These are phyloP conservation scores for Sarcodon sp. DNA, from an alignment of 768 basidiomycete genomes.

Conservation along the genomic window DNA sequence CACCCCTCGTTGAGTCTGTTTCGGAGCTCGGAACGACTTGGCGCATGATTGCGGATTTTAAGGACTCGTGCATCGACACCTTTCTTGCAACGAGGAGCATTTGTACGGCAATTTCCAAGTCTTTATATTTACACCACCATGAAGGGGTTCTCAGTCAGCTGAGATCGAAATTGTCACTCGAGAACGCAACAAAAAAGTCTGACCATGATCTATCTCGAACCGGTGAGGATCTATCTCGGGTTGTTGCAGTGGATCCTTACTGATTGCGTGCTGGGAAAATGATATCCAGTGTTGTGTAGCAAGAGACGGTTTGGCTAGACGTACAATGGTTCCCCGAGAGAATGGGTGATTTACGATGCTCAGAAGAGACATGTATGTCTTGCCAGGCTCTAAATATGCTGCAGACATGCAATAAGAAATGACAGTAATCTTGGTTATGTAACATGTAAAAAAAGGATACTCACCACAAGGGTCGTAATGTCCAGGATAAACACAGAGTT, in stretches of 20 bases:
- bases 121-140: conserved; percentile 10
- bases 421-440: too few relatives aligned
- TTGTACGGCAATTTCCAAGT: conserved; percentile 19
- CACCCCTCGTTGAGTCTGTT: conserved; percentile 40
- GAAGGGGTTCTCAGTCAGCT: background rate
- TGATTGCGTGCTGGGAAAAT: conserved; percentile 9
- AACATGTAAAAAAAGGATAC: background rate
- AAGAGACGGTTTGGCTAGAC: background rate
- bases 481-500: conserved; percentile 11
- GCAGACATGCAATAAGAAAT: background rate
- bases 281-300: background rate
- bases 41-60: too few relatives aligned
- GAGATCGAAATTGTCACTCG: background rate
- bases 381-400: conserved; percentile 8
- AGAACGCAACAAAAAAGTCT: background rate
- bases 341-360: conserved; percentile 15
- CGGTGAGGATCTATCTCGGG: conserved; percentile 17
- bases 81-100: too few relatives aligned
- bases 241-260: conserved; percentile 11
- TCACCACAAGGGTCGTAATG: background rate
- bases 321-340: conserved; percentile 18
- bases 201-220: conserved; percentile 16
- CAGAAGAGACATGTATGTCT: conserved; percentile 14
- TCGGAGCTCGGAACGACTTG: conserved; percentile 36
- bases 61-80: too few relatives aligned